Conservation (phyloP, 352 stramenopile genomes). For the Sclerospora graminicola region DNA sequence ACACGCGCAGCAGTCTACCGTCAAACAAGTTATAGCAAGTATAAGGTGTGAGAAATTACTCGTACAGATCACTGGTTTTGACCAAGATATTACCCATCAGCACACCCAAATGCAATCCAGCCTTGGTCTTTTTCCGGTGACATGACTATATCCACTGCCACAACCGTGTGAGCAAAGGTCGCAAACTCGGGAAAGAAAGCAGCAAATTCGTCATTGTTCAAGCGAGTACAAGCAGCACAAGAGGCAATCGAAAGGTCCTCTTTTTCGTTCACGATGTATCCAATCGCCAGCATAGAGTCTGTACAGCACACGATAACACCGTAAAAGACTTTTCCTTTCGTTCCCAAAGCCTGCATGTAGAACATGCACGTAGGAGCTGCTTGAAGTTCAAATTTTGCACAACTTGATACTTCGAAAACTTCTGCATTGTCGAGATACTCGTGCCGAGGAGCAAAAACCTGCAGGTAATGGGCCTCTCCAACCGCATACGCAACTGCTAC, state of each 20-base stretch:
- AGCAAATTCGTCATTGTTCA: conserved; percentile 54
- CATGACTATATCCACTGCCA: conserved; percentile 35
- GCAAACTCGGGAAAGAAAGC: conserved; percentile 62
- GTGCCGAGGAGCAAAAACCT: conserved; percentile 12
- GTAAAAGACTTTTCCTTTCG: conserved; percentile 27
- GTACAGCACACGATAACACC: conserved; percentile 53
- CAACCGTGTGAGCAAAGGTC: conserved; percentile 39
- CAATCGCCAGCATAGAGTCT: conserved; percentile 51
- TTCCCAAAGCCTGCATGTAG: conserved; percentile 28
- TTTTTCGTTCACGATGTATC: conserved; percentile 35
- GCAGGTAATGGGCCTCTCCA: conserved; percentile 23
- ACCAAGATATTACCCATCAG: conserved; percentile 34
- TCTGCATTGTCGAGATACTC: conserved; percentile 6
- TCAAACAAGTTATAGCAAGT: not conserved
- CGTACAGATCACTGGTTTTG: not conserved
- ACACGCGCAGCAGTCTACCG: conserved; percentile 39
- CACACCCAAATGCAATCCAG: conserved; percentile 54
- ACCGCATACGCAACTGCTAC: conserved; percentile 44
- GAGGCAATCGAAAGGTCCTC: not conserved
- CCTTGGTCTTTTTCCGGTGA: conserved; percentile 16
- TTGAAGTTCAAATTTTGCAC: conserved; percentile 46
- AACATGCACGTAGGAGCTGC: conserved; percentile 41
- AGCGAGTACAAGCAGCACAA: conserved; percentile 23
- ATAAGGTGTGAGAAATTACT: not conserved
- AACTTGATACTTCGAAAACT: not conserved